Base-by-base conservation (phyloP, 768 basidiomycete genomes). In the Tremella yokohamensis region DNA sequence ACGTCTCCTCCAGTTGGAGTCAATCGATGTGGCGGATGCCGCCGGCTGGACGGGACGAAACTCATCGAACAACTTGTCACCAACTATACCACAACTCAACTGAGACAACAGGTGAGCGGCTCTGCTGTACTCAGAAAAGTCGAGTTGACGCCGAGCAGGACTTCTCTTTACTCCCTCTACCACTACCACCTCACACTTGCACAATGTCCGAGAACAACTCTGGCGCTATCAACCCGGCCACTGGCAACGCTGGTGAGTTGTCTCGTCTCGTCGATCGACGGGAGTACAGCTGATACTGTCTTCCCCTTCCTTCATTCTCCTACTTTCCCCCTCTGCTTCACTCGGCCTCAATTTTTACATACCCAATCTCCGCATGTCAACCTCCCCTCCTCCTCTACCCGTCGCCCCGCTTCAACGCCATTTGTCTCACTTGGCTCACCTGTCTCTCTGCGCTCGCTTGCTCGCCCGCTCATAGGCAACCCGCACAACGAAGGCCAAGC, bases 211-310 rank as follows among this genome's bases (percentile, higher is more conserved):
- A 52, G 37, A 44, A 44, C 58, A 61, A 68, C 54, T 54, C 55
- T 44, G 72, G 72, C 39, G 69, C 72, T 49, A 67, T 67, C 40
- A 65, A 74, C 72, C 72, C 72, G 26, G 34, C 57, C 22, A 68
- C 68, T 22, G 68, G 69, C 19, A 16, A 47, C 52, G 54, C 64
- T 25, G 65, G 64, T 65, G 26, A 60, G 65, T 52, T 16, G 52
- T 37, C 40, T 47, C 13, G 2, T 12, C 3, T 29, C 13, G 11
- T 24, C 37, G 18, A 24, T 12, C 8, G 16, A n/a, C 22, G 2
- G 9, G 24, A 2, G n/a, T 11, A 34, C 24, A 26, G 19, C 53
- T 40, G 24, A 45, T 26, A 26, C 1, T 34, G 49, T 18, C 29
- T 15, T 15, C 40, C 39, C 48, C 34, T 9, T 48, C 19, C 40